These are phyloP conservation scores for Wickerhamiella azymoides DNA, from an alignment of 805 yeast genomes.

Conservation along the genomic window DNA sequence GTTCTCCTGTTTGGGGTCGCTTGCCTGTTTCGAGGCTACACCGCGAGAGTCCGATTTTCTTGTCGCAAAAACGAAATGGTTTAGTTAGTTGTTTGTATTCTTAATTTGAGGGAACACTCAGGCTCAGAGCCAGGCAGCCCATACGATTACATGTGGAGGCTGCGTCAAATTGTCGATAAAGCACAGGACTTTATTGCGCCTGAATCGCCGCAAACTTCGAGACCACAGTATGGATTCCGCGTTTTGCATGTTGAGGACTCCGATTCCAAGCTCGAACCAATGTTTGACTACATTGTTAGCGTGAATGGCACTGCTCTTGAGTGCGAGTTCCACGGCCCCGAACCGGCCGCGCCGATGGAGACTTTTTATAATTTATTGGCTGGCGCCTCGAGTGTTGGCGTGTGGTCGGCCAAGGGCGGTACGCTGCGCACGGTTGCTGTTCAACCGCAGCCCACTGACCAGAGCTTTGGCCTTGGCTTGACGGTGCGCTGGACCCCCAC, in stretches of 20 bases:
- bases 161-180: constrained; percentile 40
- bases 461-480: constrained; percentile 41
- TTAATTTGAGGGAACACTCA: no score
- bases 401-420: constrained; percentile 79
- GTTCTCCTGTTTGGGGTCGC: background rate
- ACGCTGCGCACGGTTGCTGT: constrained; percentile 10
- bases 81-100: no score
- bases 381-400: constrained; percentile 36
- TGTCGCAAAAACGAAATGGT: no score
- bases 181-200: constrained; percentile 28
- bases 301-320: background rate
- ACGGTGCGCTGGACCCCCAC: constrained; percentile 67
- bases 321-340: constrained; percentile 2
- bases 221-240: constrained; percentile 38
- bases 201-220: constrained; percentile 16
- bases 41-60: no score
- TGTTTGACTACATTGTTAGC: constrained; percentile 79
- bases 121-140: no score
- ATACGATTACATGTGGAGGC: constrained; percentile 5
- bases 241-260: constrained; percentile 35
- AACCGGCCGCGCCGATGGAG: constrained; percentile 8
- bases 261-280: constrained; percentile 50
- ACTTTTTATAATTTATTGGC: constrained; percentile 12
- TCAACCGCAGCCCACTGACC: constrained; percentile 27
- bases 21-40: background rate